Conservation (phyloP, 371 early-diverging fungal species). For the Racocetra persica region DNA sequence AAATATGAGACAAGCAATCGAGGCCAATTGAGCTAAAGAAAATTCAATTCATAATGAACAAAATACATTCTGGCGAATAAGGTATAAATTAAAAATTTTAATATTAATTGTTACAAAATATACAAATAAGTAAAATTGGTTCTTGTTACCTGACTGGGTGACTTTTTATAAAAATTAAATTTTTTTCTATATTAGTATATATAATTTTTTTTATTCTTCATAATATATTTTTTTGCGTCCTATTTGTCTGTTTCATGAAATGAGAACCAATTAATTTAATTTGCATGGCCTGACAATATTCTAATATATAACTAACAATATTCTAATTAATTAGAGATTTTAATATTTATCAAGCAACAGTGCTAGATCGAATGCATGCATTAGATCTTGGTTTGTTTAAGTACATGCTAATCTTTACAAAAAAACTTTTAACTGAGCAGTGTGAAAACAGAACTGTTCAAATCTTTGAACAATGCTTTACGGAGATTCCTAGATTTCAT, state of each 20-base stretch:
- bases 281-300: no score
- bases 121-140: no score
- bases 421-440: neutral
- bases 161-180: no score
- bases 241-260: no score
- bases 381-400: neutral
- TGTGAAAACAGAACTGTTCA: neutral
- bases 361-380: neutral
- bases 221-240: no score
- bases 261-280: no score
- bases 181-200: no score
- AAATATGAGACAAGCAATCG: neutral
- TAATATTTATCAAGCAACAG: slow-evolving; percentile 17
- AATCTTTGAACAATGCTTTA: neutral
- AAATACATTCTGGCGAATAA: neutral
- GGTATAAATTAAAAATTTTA: no score
- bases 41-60: neutral
- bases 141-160: no score
- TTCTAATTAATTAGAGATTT: neutral
- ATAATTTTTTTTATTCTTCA: no score
- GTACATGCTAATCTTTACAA: neutral
- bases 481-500: neutral
- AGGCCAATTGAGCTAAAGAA: neutral
- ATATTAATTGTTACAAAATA: neutral
- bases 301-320: neutral